Evolutionary conservation across 1,284 basidiomycete species (phyloP).

Genomic region (Moniliophthora roreri): DNA sequence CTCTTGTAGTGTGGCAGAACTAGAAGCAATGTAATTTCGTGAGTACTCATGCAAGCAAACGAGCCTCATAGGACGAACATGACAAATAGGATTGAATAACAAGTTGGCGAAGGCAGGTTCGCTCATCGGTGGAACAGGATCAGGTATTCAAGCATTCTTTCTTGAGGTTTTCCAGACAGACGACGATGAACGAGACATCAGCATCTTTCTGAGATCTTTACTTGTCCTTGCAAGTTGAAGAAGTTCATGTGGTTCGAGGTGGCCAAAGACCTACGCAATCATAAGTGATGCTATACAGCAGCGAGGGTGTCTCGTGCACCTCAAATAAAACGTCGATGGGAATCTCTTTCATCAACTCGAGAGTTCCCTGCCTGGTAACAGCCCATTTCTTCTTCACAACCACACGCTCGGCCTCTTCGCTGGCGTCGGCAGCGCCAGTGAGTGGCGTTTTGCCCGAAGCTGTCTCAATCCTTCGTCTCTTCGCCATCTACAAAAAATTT

Average conservation of each 20-base stretch:
- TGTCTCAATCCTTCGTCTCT: no score
- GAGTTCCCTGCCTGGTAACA: neutral
- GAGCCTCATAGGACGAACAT: neutral
- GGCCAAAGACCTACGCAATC: constrained; percentile 15
- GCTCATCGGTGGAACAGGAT: neutral
- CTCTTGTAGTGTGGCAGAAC: neutral
- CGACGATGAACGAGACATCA: constrained; percentile 31
- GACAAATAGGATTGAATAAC: constrained; percentile 1
- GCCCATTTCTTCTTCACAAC: no score
- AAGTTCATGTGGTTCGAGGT: constrained; percentile 38
- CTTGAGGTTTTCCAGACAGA: constrained; percentile 35
- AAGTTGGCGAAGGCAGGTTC: constrained; percentile 8
- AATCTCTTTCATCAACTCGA: neutral
- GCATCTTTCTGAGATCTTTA: constrained; percentile 35
- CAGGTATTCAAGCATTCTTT: constrained; percentile 19
- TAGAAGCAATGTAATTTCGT: neutral
- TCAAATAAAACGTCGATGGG: constrained; percentile 9
- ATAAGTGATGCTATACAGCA: neutral
- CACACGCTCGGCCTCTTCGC: no score
- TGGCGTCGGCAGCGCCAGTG: no score
- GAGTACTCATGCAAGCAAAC: neutral
- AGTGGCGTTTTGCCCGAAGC: no score
- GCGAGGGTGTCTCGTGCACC: neutral
- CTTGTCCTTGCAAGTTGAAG: constrained; percentile 39
- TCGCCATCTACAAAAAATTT: no score